Conservation (phyloP, 768 basidiomycete genomes). For the Coprinellus micaceus region DNA sequence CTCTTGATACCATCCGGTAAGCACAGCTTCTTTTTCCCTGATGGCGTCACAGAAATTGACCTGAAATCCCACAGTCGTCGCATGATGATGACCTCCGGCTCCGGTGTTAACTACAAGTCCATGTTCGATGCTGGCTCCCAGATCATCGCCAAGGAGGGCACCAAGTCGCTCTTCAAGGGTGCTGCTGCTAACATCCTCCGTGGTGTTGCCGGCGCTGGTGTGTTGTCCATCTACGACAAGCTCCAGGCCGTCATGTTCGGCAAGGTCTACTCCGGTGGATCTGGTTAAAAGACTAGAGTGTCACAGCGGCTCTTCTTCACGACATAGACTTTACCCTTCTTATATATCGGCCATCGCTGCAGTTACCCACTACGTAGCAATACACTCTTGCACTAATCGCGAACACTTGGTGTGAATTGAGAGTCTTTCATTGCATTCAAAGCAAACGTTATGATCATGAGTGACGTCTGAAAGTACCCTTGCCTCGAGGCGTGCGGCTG, state of each 20-base stretch:
- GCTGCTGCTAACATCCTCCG: slow-evolving; percentile 94
- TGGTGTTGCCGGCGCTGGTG: slow-evolving; percentile 99
- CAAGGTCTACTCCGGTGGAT: slow-evolving; percentile 95
- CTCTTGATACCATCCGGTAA: slow-evolving; percentile 86
- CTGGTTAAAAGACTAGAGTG: slow-evolving; percentile 15
- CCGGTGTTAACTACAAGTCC: slow-evolving; percentile 94
- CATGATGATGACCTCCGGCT: slow-evolving; percentile 99
- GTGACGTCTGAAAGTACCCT: too few relatives aligned
- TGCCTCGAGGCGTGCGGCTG: too few relatives aligned
- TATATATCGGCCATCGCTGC: slow-evolving; percentile 2
- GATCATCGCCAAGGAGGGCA: slow-evolving; percentile 94
- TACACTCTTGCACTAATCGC: not conserved
- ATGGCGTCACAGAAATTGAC: slow-evolving; percentile 11
- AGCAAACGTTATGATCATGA: too few relatives aligned
- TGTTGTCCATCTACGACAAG: slow-evolving; percentile 98
- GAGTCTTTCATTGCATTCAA: too few relatives aligned
- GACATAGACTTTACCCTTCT: not conserved
- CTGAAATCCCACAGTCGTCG: slow-evolving; percentile 72
- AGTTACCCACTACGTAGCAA: not conserved
- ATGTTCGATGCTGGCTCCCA: slow-evolving; percentile 97
- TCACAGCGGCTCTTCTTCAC: not conserved
- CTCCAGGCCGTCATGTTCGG: slow-evolving; percentile 94
- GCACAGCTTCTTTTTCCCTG: slow-evolving; percentile 18
- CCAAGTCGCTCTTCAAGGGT: slow-evolving; percentile 97
- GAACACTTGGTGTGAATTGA: not conserved